phyloP scores from a whole-genome alignment of 352 stramenopile species.

The Globisporangium apiculatum region DNA sequence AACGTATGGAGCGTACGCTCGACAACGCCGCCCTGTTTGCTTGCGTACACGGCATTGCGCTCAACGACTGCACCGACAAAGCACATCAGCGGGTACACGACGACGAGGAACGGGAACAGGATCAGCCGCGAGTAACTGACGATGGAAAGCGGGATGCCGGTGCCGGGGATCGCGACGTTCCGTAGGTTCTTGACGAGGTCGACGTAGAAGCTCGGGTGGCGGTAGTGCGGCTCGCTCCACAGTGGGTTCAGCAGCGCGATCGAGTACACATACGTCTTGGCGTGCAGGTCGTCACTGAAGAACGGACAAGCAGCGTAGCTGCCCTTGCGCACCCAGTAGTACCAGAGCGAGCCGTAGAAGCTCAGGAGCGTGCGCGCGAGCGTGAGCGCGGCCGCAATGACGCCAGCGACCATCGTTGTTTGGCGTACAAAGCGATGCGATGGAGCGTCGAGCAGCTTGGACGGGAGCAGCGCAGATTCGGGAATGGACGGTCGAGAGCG shows the following conservation, averaged over 20 bases:
- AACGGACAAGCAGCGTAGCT: constrained; percentile 73
- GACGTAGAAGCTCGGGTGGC: constrained; percentile 91
- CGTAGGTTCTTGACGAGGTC: constrained; percentile 95
- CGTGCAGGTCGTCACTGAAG: constrained; percentile 69
- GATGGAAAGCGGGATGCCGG: constrained; percentile 89
- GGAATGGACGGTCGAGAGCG: constrained; percentile 1
- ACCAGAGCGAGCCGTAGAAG: constrained; percentile 72
- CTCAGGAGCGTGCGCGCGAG: constrained; percentile 42
- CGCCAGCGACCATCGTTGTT: constrained; percentile 24
- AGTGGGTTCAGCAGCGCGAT: constrained; percentile 92
- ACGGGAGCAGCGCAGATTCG: neutral
- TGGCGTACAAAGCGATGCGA: neutral
- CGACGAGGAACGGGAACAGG: constrained; percentile 81
- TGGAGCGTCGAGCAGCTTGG: too few species aligned
- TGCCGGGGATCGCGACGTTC: constrained; percentile 97
- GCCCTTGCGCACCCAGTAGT: constrained; percentile 76
- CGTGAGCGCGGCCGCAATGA: constrained; percentile 17
- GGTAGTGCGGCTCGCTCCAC: constrained; percentile 95
- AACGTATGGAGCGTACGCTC: constrained; percentile 90
- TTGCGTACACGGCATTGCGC: constrained; percentile 50
- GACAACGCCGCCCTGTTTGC: constrained; percentile 57
- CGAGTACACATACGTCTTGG: constrained; percentile 93
- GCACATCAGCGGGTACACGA: constrained; percentile 86
- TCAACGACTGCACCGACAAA: constrained; percentile 78
- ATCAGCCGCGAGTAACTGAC: constrained; percentile 81